Conservation (phyloP, 805 yeast species). For the Sugiyamaella valdiviana region DNA sequence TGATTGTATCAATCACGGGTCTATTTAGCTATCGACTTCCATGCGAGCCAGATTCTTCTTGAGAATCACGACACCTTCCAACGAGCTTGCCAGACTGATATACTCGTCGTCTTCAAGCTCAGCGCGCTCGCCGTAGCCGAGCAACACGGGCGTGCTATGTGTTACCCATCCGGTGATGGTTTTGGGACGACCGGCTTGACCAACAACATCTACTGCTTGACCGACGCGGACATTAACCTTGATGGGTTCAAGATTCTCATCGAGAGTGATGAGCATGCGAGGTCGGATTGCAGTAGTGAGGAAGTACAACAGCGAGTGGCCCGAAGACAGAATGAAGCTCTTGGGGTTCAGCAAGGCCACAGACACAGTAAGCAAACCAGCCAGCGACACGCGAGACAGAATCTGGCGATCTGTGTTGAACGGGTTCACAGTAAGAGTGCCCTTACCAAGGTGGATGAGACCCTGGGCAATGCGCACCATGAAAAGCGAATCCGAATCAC, state of each 20-base stretch:
- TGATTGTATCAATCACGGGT: background rate
- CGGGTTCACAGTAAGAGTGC: constrained; percentile 83
- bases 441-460: constrained; percentile 90
- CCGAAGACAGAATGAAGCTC: constrained; percentile 64
- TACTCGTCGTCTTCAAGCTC: constrained; percentile 95
- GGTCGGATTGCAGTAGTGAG: constrained; percentile 87
- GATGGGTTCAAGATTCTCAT: constrained; percentile 82
- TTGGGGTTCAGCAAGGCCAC: constrained; percentile 83
- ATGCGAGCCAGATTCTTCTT: constrained; percentile 74
- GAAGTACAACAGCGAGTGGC: constrained; percentile 77
- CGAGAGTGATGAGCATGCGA: constrained; percentile 86
- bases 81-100: constrained; percentile 66
- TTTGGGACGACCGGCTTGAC: constrained; percentile 98
- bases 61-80: constrained; percentile 91
- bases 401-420: constrained; percentile 85
- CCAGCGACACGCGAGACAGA: constrained; percentile 81
- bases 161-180: constrained; percentile 99
- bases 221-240: constrained; percentile 98
- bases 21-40: constrained; percentile 20
- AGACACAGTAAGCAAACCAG: constrained; percentile 77
- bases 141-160: constrained; percentile 91
- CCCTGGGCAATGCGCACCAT: constrained; percentile 96
- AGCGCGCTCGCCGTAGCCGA: constrained; percentile 93
- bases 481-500: constrained; percentile 84
- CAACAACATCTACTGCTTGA: constrained; percentile 97